Base-by-base conservation (phyloP, 1,284 basidiomycete species). In the Vanrija sp. region DNA sequence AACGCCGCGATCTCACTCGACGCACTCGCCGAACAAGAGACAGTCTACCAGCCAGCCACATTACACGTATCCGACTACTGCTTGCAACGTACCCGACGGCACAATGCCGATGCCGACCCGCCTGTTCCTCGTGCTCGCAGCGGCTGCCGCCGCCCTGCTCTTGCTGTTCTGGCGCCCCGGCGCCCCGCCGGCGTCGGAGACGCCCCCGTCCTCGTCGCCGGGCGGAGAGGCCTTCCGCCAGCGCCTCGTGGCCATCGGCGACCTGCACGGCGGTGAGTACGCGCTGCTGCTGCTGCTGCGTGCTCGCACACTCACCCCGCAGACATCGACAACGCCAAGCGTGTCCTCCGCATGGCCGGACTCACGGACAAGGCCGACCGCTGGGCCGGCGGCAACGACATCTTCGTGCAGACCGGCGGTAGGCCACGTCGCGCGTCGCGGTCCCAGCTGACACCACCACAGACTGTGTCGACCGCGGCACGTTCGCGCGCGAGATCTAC, bases 381-480 rank as follows among this genome's bases (percentile, higher is more conserved):
- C 51, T 95, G 91, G 91, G 82, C 83, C 9, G 91, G 86, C 1
- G 79, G 86, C 21, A 83, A 84, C 5, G 89, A 91, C 69, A 84
- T 86, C 52, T 85, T 93, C 60, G 91, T 94, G 15, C 91, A 95
- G 78, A 95, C 92, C 0, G 92, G 92, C 4, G 34, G 34, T 34
- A 12, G 12, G 34, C 14, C 3, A 23, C 3, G 5, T 23, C n/a
- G 21, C 21, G n/a, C n/a, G 8, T 12, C 9, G 34, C 34, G 2
- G 9, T 34, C 28, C 28, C 28, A 14, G 10, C 34, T 34, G 34
- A 34, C 34, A 12, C 3, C 26, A 5, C 26, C 28, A 12, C 34
- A 12, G 92, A 96, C 73, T 93, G 95, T 45, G 88, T 95, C 60
- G 91, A 94, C 75, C 80, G 88, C 83, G 92, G 92, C 1, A 86